Evolutionary conservation across 345 rosid species (phyloP), one percentile per base, ranked within the genome.

Genomic region (Cardamine resedifolia): DNA sequence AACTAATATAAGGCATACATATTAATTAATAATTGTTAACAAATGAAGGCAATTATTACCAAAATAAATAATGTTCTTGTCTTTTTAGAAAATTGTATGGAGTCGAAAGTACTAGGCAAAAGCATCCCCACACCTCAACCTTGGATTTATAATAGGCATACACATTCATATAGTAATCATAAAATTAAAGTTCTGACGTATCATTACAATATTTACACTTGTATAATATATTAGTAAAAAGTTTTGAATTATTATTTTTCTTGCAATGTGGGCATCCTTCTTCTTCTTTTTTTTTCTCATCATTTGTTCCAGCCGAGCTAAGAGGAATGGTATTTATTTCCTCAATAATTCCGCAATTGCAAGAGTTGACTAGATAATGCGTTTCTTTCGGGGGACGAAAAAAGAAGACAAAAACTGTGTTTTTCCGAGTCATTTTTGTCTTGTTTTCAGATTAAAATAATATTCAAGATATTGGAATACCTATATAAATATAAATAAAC

Each of bases 341-440:
- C 49, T 57, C 48, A 30, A 74, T n/a, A 11, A 59, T 60, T 43
- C 58, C 14, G 45, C 53, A 66, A 75, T 41, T 39, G 45, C 47
- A 63, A 62, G 70, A 53, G 75, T 55, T 69, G 79, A 69, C 79
- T 41, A 75, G 20, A 44, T 52, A 55, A 68, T 75, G 57, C 34
- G 52, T 49, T 38, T 67, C 61, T 59, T 50, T 49, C 20, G 34
- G 60, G 44, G 20, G 23, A 36, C 45, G 18, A 66, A 23, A 57
- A 34, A 66, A 7, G 28, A 59, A 74, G 72, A 74, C 78, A 74
- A 58, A 52, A 48, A 19, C 24, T 33, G 39, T 68, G 75, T 62
- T 45, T 75, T 61, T 34, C 14, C 36, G 41, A 53, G 69, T 60
- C 69, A 39, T 21, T 67, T n/a, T 60, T 67, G 68, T 75, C 78